These are phyloP conservation scores for Starmerella powellii DNA, from an alignment of 805 yeast species.

Conservation along the genomic window DNA sequence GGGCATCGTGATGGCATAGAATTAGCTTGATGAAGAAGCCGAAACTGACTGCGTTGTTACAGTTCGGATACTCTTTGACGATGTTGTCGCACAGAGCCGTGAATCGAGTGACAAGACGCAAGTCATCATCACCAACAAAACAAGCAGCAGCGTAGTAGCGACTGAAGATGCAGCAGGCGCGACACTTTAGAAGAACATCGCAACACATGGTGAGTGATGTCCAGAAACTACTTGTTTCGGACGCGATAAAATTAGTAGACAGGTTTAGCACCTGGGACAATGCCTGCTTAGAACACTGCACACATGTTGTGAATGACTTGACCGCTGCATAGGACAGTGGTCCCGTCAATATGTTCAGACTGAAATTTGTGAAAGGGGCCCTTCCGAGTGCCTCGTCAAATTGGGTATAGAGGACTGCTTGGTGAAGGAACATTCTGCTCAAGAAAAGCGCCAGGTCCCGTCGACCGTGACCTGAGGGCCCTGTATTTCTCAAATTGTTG, in stretches of 20 bases:
- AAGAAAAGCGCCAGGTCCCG: slow-evolving; percentile 36
- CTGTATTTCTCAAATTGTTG: slow-evolving; percentile 15
- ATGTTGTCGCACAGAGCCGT: slow-evolving; percentile 20
- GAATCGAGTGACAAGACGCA: slow-evolving; percentile 20
- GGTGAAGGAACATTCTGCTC: slow-evolving; percentile 38
- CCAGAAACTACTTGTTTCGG: slow-evolving; percentile 36
- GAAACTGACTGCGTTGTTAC: slow-evolving; percentile 24
- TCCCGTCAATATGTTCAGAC: slow-evolving; percentile 21
- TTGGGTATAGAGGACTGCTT: slow-evolving; percentile 24
- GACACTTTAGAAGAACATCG: slow-evolving; percentile 27
- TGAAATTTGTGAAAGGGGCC: slow-evolving; percentile 30
- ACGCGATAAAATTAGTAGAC: slow-evolving; percentile 37
- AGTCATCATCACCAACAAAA: slow-evolving; percentile 20
- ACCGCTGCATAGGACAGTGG: slow-evolving; percentile 23
- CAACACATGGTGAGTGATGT: slow-evolving; percentile 25
- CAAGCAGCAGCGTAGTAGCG: slow-evolving; percentile 23
- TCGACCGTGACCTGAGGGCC: slow-evolving; percentile 27
- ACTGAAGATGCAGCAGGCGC: slow-evolving; percentile 25
- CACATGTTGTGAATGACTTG: slow-evolving; percentile 24
- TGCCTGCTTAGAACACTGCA: slow-evolving; percentile 18
- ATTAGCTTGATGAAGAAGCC: slow-evolving; percentile 27
- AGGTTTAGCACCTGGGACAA: slow-evolving; percentile 18
- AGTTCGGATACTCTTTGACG: slow-evolving; percentile 22
- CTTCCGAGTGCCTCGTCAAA: slow-evolving; percentile 24
- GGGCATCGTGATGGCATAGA: slow-evolving; percentile 27